Evolutionary conservation across 495 filamentous ascomycete genomes (phyloP).

Genomic region (Penicillium pancosmium): DNA sequence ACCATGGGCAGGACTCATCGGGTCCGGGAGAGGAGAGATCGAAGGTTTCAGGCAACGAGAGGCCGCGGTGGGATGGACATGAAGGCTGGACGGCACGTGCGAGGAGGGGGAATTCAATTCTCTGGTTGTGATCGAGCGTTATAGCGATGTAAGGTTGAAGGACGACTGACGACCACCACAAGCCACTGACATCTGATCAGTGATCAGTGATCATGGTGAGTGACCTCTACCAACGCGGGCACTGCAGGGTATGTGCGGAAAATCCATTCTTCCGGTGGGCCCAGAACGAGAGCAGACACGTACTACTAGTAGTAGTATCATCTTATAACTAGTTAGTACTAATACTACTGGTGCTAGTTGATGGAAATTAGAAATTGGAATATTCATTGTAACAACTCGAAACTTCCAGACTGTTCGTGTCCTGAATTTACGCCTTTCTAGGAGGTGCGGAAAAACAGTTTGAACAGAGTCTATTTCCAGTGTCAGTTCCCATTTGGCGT

Average conservation of each 20-base stretch:
- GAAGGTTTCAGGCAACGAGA: slow-evolving; percentile 7
- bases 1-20: slow-evolving; percentile 7
- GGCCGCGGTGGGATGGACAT: slow-evolving; percentile 21
- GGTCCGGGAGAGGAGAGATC: not conserved
- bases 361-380: too few relatives aligned
- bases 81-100: not conserved
- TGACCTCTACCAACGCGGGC: not conserved
- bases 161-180: not conserved
- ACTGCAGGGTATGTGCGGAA: not conserved
- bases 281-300: not conserved
- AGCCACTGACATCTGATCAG: not conserved
- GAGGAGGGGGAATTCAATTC: not conserved
- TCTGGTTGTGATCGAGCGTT: not conserved
- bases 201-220: not conserved
- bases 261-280: slow-evolving; percentile 2
- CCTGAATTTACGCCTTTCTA: too few relatives aligned
- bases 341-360: too few relatives aligned
- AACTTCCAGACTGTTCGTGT: too few relatives aligned
- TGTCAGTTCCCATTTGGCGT: too few relatives aligned
- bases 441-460: too few relatives aligned
- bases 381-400: too few relatives aligned
- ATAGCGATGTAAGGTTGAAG: not conserved
- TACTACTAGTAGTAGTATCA: not conserved
- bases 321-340: too few relatives aligned
- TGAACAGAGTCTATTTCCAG: too few relatives aligned